Base-by-base conservation (phyloP, 257 asterid genomes). In the Jacaranda copaia region DNA sequence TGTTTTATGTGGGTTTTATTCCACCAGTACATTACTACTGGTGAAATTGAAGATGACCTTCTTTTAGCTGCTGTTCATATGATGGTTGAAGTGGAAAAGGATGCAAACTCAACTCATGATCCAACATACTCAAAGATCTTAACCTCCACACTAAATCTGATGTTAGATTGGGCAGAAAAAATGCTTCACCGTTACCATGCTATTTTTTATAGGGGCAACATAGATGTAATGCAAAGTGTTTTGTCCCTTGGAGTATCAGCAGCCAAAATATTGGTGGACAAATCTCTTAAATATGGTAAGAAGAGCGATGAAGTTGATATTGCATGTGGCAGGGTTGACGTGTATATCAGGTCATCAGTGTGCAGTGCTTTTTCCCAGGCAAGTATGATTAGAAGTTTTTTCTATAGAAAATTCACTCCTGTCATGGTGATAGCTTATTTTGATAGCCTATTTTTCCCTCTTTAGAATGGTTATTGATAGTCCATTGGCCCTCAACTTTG, bases 1-100 rank as follows among this genome's bases (percentile, higher is more conserved):
- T 94, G 96, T 80, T 86, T 91, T 73, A 63, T 87, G 55, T 94
- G 99, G 99, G 93, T 92, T 60, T 76, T 94, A 81, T 87, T 92
- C 74, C 80, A 83, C 72, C 94, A 80, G 68, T 94, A 86, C 77
- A 56, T 91, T 66, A 65, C 74, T 39, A 82, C 86, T 36, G 89
- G 93, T 18, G 93, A 91, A 86, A 85, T 78, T 81, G 90, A 90
- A 84, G 87, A 77, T 32, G 96, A 92, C 77, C 89, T 94, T 78
- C 90, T 94, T 77, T 79, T 85, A 75, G 98, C 98, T 45, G 80
- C 90, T 74, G 85, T 85, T 51, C 85, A 74, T 68, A 79, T 94
- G 88, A 82, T 92, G 87, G 73, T 75, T 70, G 96, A 92, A 76
- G 88, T 92, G 75, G 88, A 80, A 69, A 83, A 84, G 71, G 92